Conservation (phyloP, 2,329 filamentous ascomycete genomes). For the Trichophyton mentagrophytes region DNA sequence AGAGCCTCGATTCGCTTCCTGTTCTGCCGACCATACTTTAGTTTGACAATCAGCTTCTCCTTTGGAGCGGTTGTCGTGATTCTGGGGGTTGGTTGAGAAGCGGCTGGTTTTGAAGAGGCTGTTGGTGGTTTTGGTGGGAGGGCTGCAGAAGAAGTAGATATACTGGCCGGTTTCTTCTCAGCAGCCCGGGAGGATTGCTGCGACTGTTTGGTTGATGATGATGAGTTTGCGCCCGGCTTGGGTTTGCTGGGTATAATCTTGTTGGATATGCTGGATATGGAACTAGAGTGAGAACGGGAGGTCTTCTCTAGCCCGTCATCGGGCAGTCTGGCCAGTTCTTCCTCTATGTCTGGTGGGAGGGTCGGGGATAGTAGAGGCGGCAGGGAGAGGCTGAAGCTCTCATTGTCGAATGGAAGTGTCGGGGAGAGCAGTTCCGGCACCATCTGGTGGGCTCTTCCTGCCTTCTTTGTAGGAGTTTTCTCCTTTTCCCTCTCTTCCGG, state of each 20-base stretch:
- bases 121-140: background rate
- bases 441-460: constrained; percentile 15
- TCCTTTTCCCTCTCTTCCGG: constrained; percentile 3
- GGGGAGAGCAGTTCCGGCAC: constrained; percentile 32
- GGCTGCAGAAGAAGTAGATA: background rate
- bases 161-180: constrained; percentile 7
- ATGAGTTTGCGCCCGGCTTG: constrained; percentile 2
- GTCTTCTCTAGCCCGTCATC: constrained; percentile 19
- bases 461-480: constrained; percentile 13
- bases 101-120: background rate
- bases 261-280: constrained; percentile 11
- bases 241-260: constrained; percentile 7
- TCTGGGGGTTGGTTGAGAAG: constrained; percentile 3
- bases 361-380: constrained; percentile 47
- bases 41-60: constrained; percentile 33
- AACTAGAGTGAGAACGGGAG: constrained; percentile 13
- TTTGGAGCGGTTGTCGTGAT: constrained; percentile 9
- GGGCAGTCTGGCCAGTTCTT: constrained; percentile 35
- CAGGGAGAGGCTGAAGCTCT: constrained; percentile 26
- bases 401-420: constrained; percentile 26
- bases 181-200: background rate
- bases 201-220: background rate
- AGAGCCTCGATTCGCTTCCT: constrained; percentile 36
- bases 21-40: constrained; percentile 41
- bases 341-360: constrained; percentile 43